Conservation (phyloP, 805 yeast genomes). For the Alloascoidea hylecoeti region DNA sequence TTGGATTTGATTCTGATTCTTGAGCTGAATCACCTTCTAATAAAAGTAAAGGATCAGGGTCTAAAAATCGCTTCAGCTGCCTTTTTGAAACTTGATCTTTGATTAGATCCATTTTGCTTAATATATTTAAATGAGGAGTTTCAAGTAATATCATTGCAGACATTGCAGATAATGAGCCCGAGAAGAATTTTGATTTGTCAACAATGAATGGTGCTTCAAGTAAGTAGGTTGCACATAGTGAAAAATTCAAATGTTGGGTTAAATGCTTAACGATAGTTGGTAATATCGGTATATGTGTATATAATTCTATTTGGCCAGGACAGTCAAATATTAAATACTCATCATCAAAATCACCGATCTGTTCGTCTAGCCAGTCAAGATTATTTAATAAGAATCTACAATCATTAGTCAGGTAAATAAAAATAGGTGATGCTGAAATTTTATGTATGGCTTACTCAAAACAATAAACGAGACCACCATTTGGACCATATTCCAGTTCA, state of each 20-base stretch:
- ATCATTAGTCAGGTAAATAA: neutral
- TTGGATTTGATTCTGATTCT: constrained; percentile 37
- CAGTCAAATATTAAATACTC: constrained; percentile 92
- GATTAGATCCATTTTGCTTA: constrained; percentile 78
- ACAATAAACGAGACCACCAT: constrained; percentile 88
- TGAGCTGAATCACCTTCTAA: constrained; percentile 33
- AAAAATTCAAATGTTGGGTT: constrained; percentile 66
- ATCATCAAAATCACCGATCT: constrained; percentile 90
- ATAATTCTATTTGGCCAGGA: constrained; percentile 93
- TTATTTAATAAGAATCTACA: constrained; percentile 52
- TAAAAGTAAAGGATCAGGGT: constrained; percentile 81
- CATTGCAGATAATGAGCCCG: constrained; percentile 96
- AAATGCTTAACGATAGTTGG: constrained; percentile 84
- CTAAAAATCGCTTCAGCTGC: constrained; percentile 69
- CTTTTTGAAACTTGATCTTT: constrained; percentile 66
- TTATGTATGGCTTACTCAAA: constrained; percentile 46
- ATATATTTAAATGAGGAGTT: constrained; percentile 84
- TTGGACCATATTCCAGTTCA: constrained; percentile 86
- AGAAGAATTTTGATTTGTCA: constrained; percentile 83
- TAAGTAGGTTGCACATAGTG: constrained; percentile 82
- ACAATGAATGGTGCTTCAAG: constrained; percentile 90
- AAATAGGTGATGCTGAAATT: neutral
- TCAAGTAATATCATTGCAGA: constrained; percentile 94
- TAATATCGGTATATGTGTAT: constrained; percentile 86
- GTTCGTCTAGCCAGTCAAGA: constrained; percentile 95